These are phyloP conservation scores for Ogataea zsoltii DNA, from an alignment of 805 yeast genomes.

Conservation along the genomic window DNA sequence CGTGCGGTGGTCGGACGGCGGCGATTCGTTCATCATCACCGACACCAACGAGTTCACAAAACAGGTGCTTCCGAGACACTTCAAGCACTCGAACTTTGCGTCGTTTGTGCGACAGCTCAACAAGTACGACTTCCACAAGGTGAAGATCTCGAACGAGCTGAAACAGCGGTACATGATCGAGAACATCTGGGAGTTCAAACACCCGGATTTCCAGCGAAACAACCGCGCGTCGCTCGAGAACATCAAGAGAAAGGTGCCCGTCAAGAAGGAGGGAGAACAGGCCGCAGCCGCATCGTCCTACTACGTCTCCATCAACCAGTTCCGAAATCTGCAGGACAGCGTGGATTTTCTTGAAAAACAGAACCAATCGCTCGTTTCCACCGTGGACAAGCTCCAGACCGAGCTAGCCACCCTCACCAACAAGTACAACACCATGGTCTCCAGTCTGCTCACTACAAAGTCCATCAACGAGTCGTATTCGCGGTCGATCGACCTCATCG, in stretches of 20 bases:
- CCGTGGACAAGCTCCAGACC: conserved; percentile 34
- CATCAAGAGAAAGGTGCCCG: conserved; percentile 80
- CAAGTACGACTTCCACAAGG: conserved; percentile 97
- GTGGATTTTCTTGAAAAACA: conserved; percentile 33
- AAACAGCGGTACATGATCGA: conserved; percentile 70
- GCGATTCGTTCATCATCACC: conserved; percentile 83
- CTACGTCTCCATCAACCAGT: conserved; percentile 26
- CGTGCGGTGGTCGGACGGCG: conserved; percentile 84
- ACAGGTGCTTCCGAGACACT: conserved; percentile 85
- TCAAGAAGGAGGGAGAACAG: conserved; percentile 30
- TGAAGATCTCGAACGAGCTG: conserved; percentile 66
- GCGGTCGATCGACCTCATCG: conserved; percentile 50
- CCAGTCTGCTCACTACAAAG: conserved; percentile 57
- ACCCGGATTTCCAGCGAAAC: conserved; percentile 80
- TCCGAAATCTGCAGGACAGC: conserved; percentile 28
- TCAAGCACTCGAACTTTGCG: conserved; percentile 93
- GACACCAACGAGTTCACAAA: conserved; percentile 91
- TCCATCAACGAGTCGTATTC: conserved; percentile 57
- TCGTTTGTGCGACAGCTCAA: conserved; percentile 93
- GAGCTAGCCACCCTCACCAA: conserved; percentile 47
- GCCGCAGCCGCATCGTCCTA: conserved; percentile 6
- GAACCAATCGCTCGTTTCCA: conserved; percentile 29
- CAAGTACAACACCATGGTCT: conserved; percentile 65
- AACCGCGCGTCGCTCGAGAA: conserved; percentile 80
- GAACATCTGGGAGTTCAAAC: conserved; percentile 83